Evolutionary conservation across 257 asterid species (phyloP), one percentile per base, ranked within the genome.

Genomic region (Plectranthus barbatus): DNA sequence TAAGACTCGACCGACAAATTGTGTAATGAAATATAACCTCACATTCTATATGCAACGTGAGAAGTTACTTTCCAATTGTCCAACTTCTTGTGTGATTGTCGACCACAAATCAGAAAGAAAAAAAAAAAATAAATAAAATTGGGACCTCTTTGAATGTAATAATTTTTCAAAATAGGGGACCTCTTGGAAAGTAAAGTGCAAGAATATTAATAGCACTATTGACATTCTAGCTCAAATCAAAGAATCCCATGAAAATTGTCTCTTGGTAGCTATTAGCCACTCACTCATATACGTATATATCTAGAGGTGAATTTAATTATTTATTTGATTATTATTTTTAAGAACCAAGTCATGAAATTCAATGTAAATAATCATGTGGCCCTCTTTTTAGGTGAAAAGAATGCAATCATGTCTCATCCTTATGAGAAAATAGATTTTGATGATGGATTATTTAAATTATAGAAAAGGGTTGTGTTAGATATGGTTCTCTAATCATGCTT

Each of bases 231-330:
- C 45, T 63, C 41, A 39, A 47, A 47, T 47, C 7, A 48, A 67
- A 57, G 53, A 58, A 48, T 57, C 59, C 24, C 33, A 24, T 58
- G 73, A 68, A 51, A 41, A 18, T 13, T 69, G 26, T 24, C 26
- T 41, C 57, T n/a, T 60, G 69, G 42, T n/a, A 44, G 29, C 2
- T 44, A 10, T 42, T 42, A 53, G 69, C 69, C 74, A 61, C 69
- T 52, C 44, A n/a, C 46, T 56, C 58, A 4, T 31, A 7, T 49
- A 17, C 39, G 6, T 7, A 66, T 26, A 24, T 33, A 19, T 15
- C 65, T 45, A 67, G 65, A 45, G 51, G 49, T 47, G 49, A 15
- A 60, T 44, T 39, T n/a, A n/a, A 5, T 20, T 19, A 10, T n/a
- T 7, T n/a, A 7, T 26, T 1, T 37, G 4, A 23, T n/a, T n/a